These are phyloP conservation scores for Coniferiporia sulphurascens DNA, from an alignment of 1,284 basidiomycete genomes.

Conservation along the genomic window DNA sequence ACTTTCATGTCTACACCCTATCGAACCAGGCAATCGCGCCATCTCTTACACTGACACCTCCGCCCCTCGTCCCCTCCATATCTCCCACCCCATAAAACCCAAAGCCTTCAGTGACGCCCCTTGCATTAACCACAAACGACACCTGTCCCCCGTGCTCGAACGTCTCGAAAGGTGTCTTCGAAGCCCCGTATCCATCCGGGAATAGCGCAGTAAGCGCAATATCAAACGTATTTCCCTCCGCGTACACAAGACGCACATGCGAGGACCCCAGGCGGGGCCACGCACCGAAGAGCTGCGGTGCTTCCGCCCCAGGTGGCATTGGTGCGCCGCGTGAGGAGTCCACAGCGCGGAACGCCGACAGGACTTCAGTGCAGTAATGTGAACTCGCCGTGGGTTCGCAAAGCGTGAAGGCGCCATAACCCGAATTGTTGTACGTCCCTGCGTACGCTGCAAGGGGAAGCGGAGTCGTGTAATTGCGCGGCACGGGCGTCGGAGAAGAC, in stretches of 20 bases:
- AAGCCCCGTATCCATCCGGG: conserved; percentile 25
- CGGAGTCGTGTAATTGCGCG: conserved; percentile 4
- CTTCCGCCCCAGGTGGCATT: not conserved
- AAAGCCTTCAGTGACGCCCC: conserved; percentile 20
- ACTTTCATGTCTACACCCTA: not conserved
- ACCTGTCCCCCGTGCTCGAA: conserved; percentile 3
- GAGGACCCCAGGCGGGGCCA: conserved; percentile 21
- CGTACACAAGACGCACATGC: conserved; percentile 22
- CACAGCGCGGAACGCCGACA: conserved; percentile 20
- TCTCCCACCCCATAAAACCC: conserved; percentile 20
- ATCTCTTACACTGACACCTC: conserved; percentile 1
- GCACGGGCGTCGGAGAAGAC: not conserved
- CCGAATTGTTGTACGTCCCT: conserved; percentile 22
- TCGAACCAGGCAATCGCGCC: conserved; percentile 8
- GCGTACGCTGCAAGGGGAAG: conserved; percentile 20
- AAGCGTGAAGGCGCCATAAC: conserved; percentile 23
- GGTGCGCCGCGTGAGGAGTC: conserved; percentile 11
- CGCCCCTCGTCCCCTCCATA: not conserved
- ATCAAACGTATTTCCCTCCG: conserved; percentile 16
- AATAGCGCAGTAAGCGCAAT: conserved; percentile 21
- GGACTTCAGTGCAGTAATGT: conserved; percentile 19
- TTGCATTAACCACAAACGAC: conserved; percentile 21
- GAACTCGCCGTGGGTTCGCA: conserved; percentile 21
- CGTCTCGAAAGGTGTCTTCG: conserved; percentile 24
- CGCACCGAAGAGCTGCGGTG: conserved; percentile 17